phyloP scores from a whole-genome alignment of 2,329 filamentous ascomycete genomes.

The Ophiostoma tasmaniense region DNA sequence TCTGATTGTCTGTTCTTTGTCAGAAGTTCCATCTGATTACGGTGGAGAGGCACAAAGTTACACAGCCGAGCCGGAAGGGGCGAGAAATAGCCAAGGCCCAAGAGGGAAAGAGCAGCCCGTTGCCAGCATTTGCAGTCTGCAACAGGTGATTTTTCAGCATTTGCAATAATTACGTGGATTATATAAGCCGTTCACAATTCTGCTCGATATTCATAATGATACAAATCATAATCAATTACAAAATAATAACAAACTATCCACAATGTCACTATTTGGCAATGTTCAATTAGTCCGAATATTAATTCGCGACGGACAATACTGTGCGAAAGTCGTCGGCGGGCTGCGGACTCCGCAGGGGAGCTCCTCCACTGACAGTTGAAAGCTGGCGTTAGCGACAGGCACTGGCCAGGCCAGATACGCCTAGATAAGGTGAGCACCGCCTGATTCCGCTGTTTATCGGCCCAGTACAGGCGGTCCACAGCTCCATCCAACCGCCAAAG shows the following conservation, averaged over 20 bases:
- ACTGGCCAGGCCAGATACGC: background rate
- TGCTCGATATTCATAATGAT: background rate
- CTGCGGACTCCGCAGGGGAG: background rate
- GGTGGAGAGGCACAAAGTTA: background rate
- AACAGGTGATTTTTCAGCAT: background rate
- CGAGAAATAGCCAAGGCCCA: background rate
- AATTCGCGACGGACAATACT: background rate
- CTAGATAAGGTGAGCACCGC: conserved; percentile 1
- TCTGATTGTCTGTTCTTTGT: conserved; percentile 2
- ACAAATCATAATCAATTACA: background rate
- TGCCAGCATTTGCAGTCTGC: background rate
- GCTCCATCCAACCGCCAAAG: background rate
- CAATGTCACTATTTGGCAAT: background rate
- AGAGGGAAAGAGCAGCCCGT: background rate
- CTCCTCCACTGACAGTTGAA: background rate
- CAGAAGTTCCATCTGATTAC: conserved; percentile 7
- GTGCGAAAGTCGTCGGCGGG: background rate
- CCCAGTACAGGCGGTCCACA: background rate
- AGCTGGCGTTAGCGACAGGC: background rate
- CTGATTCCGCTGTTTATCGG: background rate
- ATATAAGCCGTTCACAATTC: background rate
- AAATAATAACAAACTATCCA: background rate
- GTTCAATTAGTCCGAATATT: background rate
- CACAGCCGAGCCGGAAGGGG: background rate
- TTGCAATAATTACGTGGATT: background rate